Evolutionary conservation across 139 green algal species (phyloP).

Genomic region (Chlorella sp.): DNA sequence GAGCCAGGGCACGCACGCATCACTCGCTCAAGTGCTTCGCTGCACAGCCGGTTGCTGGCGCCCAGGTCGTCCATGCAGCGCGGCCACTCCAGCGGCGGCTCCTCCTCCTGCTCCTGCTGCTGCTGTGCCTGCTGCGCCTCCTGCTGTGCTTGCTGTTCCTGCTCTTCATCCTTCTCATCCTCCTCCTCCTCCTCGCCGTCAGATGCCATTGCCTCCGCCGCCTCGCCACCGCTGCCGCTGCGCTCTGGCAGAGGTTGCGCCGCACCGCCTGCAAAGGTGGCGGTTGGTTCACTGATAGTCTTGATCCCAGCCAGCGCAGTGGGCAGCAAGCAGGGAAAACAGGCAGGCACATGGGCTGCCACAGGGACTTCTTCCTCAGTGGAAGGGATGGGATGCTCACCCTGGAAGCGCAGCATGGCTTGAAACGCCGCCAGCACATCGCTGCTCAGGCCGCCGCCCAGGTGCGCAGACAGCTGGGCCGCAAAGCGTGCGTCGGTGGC

Average conservation of each 20-base stretch:
- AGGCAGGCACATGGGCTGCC: too few relatives aligned
- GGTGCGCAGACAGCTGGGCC: conserved; percentile 15
- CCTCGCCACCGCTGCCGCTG: background rate
- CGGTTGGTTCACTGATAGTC: too few relatives aligned
- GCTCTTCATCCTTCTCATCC: background rate
- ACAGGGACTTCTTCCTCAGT: too few relatives aligned
- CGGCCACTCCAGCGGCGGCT: conserved; percentile 27
- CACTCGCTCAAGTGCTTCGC: conserved; percentile 34
- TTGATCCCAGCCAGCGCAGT: too few relatives aligned
- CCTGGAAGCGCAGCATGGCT: conserved; percentile 40
- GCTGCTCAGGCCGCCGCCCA: conserved; percentile 26
- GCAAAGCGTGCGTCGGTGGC: conserved; percentile 11
- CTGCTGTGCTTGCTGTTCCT: background rate
- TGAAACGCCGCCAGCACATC: conserved; percentile 29
- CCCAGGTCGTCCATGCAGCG: conserved; percentile 54
- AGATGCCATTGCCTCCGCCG: background rate
- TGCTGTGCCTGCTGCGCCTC: background rate
- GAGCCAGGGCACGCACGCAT: conserved; percentile 11
- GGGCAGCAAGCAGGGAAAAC: too few relatives aligned
- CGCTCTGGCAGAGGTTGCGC: too few relatives aligned
- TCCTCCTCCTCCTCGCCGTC: background rate
- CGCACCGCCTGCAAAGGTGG: too few relatives aligned
- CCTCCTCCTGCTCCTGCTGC: background rate
- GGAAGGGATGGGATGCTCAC: too few relatives aligned
- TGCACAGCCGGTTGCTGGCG: conserved; percentile 47